Conservation (phyloP, 345 rosid species). For the Crucihimalaya himalaica region DNA sequence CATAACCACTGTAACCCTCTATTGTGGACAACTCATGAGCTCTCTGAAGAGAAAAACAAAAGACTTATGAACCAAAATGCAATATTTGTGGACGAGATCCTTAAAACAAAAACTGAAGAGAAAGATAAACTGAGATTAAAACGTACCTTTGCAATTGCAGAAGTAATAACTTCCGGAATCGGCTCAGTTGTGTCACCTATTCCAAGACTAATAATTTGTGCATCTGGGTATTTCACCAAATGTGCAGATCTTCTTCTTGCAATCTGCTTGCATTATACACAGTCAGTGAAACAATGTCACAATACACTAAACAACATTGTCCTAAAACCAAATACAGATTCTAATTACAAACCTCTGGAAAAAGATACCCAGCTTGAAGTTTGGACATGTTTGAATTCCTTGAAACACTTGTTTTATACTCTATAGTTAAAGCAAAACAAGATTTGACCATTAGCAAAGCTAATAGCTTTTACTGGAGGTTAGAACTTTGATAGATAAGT, state of each 20-base stretch:
- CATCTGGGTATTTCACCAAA: conserved; percentile 75
- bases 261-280: conserved; percentile 48
- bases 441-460: neutral
- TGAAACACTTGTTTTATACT: conserved; percentile 74
- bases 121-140: neutral
- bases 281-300: neutral
- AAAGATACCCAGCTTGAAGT: conserved; percentile 94
- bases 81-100: neutral
- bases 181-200: conserved; percentile 98
- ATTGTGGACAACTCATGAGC: conserved; percentile 68
- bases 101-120: neutral
- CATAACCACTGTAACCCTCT: conserved; percentile 92
- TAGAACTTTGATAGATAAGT: neutral
- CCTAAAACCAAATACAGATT: neutral
- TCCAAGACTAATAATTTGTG: conserved; percentile 85
- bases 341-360: conserved; percentile 71
- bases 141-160: conserved; percentile 70
- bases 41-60: conserved; percentile 47
- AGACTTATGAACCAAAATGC: neutral
- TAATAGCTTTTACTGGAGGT: neutral
- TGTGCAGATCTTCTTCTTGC: conserved; percentile 86
- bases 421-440: conserved; percentile 40
- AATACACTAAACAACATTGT: neutral
- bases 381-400: conserved; percentile 80
- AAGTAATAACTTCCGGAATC: conserved; percentile 84